A percentile compares a stretch with the other conserved stretches of the same genome.
These are phyloP conservation scores for Bipolaris zeicola DNA, from an alignment of 2,329 filamentous ascomycete species.

Conservation along the genomic window DNA sequence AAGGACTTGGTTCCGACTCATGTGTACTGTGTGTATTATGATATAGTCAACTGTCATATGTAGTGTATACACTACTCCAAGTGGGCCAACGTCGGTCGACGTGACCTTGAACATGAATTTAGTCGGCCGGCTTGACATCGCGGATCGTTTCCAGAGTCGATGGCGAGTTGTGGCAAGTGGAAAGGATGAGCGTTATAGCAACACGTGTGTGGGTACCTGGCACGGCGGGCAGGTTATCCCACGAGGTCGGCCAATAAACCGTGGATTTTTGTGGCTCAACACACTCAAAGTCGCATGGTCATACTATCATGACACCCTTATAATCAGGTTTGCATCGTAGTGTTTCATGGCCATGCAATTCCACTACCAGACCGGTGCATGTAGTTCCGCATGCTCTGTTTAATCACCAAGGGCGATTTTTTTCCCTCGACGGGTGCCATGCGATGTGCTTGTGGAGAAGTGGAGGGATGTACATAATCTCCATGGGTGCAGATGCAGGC, in stretches of 20 bases:
- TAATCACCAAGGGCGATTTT: neutral
- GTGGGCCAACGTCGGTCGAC: neutral
- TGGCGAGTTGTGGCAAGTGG: neutral
- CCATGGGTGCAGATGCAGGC: neutral
- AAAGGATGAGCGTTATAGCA: neutral
- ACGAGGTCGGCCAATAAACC: neutral
- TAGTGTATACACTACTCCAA: neutral
- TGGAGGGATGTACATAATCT: neutral
- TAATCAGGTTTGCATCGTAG: neutral
- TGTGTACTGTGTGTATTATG: neutral
- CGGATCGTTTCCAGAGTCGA: neutral
- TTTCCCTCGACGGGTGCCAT: neutral
- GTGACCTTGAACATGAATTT: neutral
- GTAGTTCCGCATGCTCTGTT: neutral
- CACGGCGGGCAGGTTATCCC: neutral
- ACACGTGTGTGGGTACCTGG: neutral
- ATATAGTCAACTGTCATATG: neutral
- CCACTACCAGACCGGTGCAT: neutral
- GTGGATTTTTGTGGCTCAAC: neutral
- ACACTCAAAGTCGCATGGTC: neutral
- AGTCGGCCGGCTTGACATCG: neutral
- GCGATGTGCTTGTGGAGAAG: neutral
- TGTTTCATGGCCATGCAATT: neutral
- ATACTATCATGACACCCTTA: neutral
- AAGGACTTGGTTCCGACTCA: neutral